Evolutionary conservation across 768 basidiomycete species (phyloP), one percentile per base, ranked within the genome.

Genomic region (Rhodosporidiobolus odoratus): DNA sequence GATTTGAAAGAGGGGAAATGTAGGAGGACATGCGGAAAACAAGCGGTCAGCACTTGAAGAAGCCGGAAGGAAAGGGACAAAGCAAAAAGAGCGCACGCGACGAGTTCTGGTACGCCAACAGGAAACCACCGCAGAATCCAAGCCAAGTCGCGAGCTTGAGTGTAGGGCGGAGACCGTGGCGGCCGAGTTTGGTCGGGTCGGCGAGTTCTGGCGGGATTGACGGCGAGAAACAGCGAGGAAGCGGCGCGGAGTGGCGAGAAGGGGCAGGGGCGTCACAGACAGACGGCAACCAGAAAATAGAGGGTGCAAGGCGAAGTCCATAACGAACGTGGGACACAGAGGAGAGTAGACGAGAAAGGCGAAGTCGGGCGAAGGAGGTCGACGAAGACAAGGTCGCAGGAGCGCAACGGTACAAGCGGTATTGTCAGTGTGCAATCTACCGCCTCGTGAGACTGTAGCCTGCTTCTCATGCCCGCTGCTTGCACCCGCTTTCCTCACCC

Each of bases 41-140:
- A 30, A 17, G 21, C 13, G 13, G 52, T 53, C 9, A 53, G 19
- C 5, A 32, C 9, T 10, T 10, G 27, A 19, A 53, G 32, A 10
- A 34, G 25, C 23, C 32, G 47, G 34, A 25, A 41, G 25, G 27
- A 13, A 13, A 9, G 19, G 48, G 13, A 25, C 2, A 37, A n/a
- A 30, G 78, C 62, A 40, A 50, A 53, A 16, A 56, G 41, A 52
- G 83, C 91, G 80, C 78, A 95, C 93, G 83, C 77, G 88, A 89
- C 41, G 91, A 92, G 64, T 88, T 84, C 81, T 94, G 91, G 81
- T 98, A 98, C 15, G 94, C 91, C 63, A 95, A 79, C 77, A 97
- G 79, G 85, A 97, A 98, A 27, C 95, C 95, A 17, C 90, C 93
- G 62, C 86, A 78, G 80, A 94, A 90, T 16, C 95, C 95, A 58